Evolutionary conservation across 495 filamentous ascomycete genomes (phyloP).

Genomic region (Daldinia loculata): DNA sequence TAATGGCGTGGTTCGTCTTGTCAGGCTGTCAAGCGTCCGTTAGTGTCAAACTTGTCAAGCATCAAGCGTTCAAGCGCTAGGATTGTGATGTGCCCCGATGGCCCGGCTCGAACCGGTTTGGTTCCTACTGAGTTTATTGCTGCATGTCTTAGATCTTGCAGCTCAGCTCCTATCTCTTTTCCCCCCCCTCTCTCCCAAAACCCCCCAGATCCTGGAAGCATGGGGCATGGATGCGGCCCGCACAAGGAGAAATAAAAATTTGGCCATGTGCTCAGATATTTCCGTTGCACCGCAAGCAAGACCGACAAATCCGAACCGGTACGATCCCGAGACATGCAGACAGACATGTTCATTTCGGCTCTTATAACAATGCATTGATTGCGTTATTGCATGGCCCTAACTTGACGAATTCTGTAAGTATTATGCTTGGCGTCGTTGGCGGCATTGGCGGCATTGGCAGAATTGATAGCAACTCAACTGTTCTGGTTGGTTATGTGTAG

Average conservation of each 20-base stretch:
- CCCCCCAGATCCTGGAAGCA: conserved; percentile 20
- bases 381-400: not conserved
- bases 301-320: conserved; percentile 6
- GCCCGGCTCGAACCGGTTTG: conserved; percentile 38
- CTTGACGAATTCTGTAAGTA: not conserved
- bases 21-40: not conserved
- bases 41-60: conserved; percentile 5
- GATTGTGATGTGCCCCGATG: conserved; percentile 10
- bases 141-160: conserved; percentile 43
- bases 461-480: not conserved
- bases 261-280: conserved; percentile 18
- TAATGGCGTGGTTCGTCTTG: conserved; percentile 6
- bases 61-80: conserved; percentile 1
- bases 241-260: not conserved
- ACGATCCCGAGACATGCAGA: conserved; percentile 30
- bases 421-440: not conserved
- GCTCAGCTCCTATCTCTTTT: conserved; percentile 23
- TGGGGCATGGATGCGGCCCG: conserved; percentile 17
- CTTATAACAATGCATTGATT: conserved; percentile 5
- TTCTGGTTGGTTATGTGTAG: no score
- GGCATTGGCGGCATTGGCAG: not conserved
- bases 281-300: conserved; percentile 10
- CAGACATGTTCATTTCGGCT: conserved; percentile 6
- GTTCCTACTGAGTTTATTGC: conserved; percentile 14
- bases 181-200: not conserved